phyloP scores from a whole-genome alignment of 345 rosid species.

The Eucalyptus virginea region DNA sequence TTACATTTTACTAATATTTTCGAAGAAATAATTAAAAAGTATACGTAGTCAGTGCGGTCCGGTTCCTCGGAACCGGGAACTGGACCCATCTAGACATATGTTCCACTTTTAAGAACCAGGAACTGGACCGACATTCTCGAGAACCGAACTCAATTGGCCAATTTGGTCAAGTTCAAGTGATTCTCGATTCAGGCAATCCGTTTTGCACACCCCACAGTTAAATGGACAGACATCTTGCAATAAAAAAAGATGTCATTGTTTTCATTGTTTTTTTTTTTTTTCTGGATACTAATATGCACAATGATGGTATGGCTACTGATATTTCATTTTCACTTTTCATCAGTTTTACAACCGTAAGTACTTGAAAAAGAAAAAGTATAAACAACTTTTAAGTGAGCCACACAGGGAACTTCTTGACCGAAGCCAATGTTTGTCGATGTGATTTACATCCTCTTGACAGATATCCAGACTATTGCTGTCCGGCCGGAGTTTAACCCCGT shows the following conservation, averaged over 20 bases:
- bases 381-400: background rate
- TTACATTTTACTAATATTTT: no score
- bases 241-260: background rate
- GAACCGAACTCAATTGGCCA: no score
- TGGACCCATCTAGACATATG: accelerated
- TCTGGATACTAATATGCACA: background rate
- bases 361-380: no score
- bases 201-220: no score
- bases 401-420: background rate
- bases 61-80: no score
- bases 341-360: background rate
- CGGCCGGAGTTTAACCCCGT: background rate
- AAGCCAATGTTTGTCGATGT: background rate
- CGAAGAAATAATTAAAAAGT: no score
- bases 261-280: background rate
- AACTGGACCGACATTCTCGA: no score
- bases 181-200: accelerated
- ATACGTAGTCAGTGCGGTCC: no score
- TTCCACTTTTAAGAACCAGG: no score
- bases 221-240: no score
- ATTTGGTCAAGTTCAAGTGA: accelerated
- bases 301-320: background rate
- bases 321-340: background rate
- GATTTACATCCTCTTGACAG: background rate
- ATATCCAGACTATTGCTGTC: background rate